These are phyloP conservation scores for Fragaria iinumae DNA, from an alignment of 306 rosid genomes.

Conservation along the genomic window DNA sequence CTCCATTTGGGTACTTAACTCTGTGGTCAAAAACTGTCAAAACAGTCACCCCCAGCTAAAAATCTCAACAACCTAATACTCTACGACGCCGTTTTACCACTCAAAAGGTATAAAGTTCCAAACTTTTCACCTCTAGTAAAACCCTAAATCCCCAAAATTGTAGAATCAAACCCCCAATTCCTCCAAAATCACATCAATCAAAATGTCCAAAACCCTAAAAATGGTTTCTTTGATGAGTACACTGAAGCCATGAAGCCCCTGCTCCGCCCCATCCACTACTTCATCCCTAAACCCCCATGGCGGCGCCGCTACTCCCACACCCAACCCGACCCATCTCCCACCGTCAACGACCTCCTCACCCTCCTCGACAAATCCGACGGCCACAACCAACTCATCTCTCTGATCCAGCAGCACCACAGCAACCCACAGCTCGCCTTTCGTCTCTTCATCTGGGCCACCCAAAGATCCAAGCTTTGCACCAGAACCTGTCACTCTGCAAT, in stretches of 20 bases:
- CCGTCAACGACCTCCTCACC: constrained; percentile 31
- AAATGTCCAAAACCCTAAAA: background rate
- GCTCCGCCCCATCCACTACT: constrained; percentile 13
- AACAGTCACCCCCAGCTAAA: background rate
- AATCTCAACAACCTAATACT: background rate
- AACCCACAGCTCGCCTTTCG: constrained; percentile 32
- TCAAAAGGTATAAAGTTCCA: background rate
- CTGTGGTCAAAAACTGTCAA: background rate
- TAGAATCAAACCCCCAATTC: background rate
- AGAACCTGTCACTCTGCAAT: constrained; percentile 23
- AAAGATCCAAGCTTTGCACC: constrained; percentile 22
- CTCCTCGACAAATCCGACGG: constrained; percentile 24
- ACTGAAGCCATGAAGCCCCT: constrained; percentile 14
- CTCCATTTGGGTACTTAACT: background rate
- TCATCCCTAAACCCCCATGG: constrained; percentile 25
- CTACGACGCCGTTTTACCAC: background rate
- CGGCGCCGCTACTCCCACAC: constrained; percentile 18
- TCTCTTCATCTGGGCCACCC: constrained; percentile 69
- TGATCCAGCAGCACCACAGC: constrained; percentile 30
- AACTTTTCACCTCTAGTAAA: background rate
- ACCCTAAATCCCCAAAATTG: background rate
- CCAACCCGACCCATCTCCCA: constrained; percentile 6
- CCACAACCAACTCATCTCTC: constrained; percentile 9
- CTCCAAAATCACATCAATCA: background rate
- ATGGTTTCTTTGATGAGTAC: too few species aligned